These are phyloP conservation scores for Jaminaea rosea DNA, from an alignment of 1,284 basidiomycete species.

Conservation along the genomic window DNA sequence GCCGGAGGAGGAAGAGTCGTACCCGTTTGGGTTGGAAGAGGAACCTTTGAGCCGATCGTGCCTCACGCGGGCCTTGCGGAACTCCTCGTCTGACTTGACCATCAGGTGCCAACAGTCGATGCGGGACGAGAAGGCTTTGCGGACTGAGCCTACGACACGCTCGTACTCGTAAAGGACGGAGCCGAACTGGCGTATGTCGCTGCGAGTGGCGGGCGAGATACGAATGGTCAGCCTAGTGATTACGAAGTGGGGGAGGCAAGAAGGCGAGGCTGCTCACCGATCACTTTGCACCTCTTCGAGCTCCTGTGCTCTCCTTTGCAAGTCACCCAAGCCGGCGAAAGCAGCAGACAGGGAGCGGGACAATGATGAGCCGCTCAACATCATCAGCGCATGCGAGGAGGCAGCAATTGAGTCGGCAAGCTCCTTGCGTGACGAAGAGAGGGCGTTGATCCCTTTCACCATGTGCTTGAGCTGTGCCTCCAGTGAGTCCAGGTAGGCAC, in stretches of 20 bases:
- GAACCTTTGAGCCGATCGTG: slow-evolving; percentile 73
- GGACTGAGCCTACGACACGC: slow-evolving; percentile 76
- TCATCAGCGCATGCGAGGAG: slow-evolving; percentile 38
- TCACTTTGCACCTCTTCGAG: slow-evolving; percentile 35
- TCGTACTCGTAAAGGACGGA: slow-evolving; percentile 83
- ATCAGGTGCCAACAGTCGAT: slow-evolving; percentile 71
- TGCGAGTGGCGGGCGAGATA: too few relatives aligned
- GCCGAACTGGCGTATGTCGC: slow-evolving; percentile 49
- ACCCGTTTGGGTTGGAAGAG: too few relatives aligned
- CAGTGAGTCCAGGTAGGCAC: slow-evolving; percentile 73
- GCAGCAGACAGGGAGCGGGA: slow-evolving; percentile 45
- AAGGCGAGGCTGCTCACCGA: too few relatives aligned
- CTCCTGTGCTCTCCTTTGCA: slow-evolving; percentile 35
- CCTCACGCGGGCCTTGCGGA: slow-evolving; percentile 60
- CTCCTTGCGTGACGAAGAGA: slow-evolving; percentile 64
- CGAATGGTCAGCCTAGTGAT: too few relatives aligned
- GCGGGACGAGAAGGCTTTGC: slow-evolving; percentile 78
- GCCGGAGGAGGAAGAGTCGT: slow-evolving; percentile 55
- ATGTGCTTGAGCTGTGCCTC: slow-evolving; percentile 79
- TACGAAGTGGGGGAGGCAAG: too few relatives aligned
- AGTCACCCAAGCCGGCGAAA: slow-evolving; percentile 44
- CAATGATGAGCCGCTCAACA: slow-evolving; percentile 44
- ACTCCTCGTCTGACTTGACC: slow-evolving; percentile 69
- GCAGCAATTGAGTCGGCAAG: slow-evolving; percentile 35
- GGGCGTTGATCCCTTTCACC: slow-evolving; percentile 71